Evolutionary conservation across 148 eudicot genomes (phyloP).

Genomic region (Diospyros kaki): DNA sequence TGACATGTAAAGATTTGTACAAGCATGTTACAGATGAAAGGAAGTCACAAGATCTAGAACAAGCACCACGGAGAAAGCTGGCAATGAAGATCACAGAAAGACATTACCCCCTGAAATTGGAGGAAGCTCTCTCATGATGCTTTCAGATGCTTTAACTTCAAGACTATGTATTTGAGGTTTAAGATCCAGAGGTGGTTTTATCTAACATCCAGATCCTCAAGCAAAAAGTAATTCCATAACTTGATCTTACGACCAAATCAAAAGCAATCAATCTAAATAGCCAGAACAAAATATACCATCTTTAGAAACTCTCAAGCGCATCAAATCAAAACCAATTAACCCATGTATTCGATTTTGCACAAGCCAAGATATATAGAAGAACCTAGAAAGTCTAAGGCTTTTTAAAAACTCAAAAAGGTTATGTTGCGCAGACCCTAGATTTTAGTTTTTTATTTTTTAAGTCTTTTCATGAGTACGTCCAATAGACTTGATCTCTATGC

Average conservation of each 20-base stretch:
- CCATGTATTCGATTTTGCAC: neutral
- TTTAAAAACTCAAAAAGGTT: neutral
- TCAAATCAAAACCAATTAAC: no score
- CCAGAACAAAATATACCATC: neutral
- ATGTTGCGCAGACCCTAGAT: neutral
- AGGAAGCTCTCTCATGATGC: neutral
- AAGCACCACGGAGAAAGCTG: neutral
- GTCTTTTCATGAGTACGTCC: neutral
- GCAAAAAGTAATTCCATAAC: neutral
- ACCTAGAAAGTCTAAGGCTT: no score
- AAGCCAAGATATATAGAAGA: neutral
- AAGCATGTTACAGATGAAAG: neutral
- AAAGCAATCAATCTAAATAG: neutral
- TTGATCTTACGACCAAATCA: neutral
- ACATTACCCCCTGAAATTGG: neutral
- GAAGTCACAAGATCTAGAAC: neutral
- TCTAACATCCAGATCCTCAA: neutral
- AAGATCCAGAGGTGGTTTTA: neutral
- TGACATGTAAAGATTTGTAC: neutral
- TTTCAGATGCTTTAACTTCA: neutral
- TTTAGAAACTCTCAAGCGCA: neutral
- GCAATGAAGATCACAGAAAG: neutral
- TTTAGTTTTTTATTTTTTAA: no score
- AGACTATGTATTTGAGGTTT: neutral
- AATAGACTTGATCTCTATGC: no score